A percentile compares a stretch with the other conserved stretches of the same genome.
Conservation (phyloP, 1,284 basidiomycete genomes). For the Ustilago vetiveriae region DNA sequence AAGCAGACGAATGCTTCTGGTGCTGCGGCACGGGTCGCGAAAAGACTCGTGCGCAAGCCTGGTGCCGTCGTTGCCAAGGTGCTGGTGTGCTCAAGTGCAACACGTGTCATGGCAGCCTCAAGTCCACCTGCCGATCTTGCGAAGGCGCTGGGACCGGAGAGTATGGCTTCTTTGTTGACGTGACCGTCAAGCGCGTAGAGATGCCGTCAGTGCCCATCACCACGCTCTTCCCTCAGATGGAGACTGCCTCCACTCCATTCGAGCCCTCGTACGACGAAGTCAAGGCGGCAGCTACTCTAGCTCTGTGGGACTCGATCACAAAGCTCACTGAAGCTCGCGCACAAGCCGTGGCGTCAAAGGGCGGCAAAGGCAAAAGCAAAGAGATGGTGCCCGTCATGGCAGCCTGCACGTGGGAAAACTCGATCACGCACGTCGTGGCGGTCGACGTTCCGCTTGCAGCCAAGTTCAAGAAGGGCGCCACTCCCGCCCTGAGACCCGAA, state of each 20-base stretch:
- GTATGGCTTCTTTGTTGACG: slow-evolving; percentile 53
- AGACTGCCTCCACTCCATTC: not conserved
- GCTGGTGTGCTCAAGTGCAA: slow-evolving; percentile 51
- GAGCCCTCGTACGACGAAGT: slow-evolving; percentile 43
- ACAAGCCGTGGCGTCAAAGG: slow-evolving; percentile 4
- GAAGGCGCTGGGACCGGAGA: slow-evolving; percentile 44
- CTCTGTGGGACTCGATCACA: slow-evolving; percentile 42
- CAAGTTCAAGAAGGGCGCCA: slow-evolving; percentile 35
- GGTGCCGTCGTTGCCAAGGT: slow-evolving; percentile 52
- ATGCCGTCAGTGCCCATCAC: slow-evolving; percentile 50
- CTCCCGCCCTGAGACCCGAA: slow-evolving; percentile 22
- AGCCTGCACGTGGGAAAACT: slow-evolving; percentile 54
- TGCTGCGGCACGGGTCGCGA: slow-evolving; percentile 52
- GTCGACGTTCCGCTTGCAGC: slow-evolving; percentile 44
- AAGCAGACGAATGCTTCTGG: slow-evolving; percentile 60
- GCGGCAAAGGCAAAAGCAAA: slow-evolving; percentile 28
- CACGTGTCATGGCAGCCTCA: slow-evolving; percentile 44
- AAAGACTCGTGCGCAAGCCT: slow-evolving; percentile 42
- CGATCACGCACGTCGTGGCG: slow-evolving; percentile 36
- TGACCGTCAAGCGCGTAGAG: slow-evolving; percentile 51
- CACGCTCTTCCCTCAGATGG: slow-evolving; percentile 32
- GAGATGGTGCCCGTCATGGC: slow-evolving; percentile 53
- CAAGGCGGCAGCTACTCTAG: slow-evolving; percentile 33
- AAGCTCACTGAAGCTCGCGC: slow-evolving; percentile 34
- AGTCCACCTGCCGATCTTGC: slow-evolving; percentile 42